Conservation (phyloP, 2,329 filamentous ascomycete genomes). For the Pseudogymnoascus sp. region DNA sequence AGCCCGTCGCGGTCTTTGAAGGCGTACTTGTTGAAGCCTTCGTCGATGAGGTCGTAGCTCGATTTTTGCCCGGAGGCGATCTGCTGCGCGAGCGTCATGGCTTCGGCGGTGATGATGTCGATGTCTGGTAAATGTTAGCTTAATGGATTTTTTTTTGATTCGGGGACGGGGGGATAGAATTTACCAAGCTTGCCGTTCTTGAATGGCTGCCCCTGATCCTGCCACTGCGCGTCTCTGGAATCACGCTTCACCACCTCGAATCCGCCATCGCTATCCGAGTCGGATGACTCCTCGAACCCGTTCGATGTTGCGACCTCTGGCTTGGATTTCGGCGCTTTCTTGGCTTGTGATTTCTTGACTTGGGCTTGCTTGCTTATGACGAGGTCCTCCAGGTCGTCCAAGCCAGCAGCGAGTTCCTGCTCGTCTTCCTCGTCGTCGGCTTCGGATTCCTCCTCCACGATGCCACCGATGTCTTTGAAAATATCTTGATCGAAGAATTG, state of each 20-base stretch:
- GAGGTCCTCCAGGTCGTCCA: conserved; percentile 19
- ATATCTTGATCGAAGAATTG: conserved; percentile 93
- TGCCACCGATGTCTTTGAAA: conserved; percentile 71
- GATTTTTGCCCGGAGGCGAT: conserved; percentile 81
- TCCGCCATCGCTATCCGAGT: conserved; percentile 35
- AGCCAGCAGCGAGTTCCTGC: conserved; percentile 30
- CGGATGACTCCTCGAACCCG: conserved; percentile 13
- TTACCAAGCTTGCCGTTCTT: conserved; percentile 56
- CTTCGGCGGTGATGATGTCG: conserved; percentile 98
- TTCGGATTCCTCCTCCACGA: conserved; percentile 47
- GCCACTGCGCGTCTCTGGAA: conserved; percentile 52
- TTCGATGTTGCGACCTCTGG: conserved; percentile 19
- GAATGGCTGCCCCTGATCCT: conserved; percentile 53
- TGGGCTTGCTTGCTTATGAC: conserved; percentile 27
- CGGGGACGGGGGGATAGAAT: not conserved
- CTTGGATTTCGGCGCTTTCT: conserved; percentile 19
- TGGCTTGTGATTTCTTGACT: conserved; percentile 29
- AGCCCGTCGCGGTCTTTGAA: conserved; percentile 87
- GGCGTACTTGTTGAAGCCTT: conserved; percentile 85
- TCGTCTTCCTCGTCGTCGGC: conserved; percentile 34
- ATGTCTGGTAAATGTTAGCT: conserved; percentile 53
- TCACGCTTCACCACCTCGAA: conserved; percentile 56
- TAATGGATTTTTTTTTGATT: not conserved
- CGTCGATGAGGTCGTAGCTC: conserved; percentile 72
- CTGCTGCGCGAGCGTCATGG: conserved; percentile 92